phyloP scores from a whole-genome alignment of 495 filamentous ascomycete genomes.

The Parathielavia appendiculata region DNA sequence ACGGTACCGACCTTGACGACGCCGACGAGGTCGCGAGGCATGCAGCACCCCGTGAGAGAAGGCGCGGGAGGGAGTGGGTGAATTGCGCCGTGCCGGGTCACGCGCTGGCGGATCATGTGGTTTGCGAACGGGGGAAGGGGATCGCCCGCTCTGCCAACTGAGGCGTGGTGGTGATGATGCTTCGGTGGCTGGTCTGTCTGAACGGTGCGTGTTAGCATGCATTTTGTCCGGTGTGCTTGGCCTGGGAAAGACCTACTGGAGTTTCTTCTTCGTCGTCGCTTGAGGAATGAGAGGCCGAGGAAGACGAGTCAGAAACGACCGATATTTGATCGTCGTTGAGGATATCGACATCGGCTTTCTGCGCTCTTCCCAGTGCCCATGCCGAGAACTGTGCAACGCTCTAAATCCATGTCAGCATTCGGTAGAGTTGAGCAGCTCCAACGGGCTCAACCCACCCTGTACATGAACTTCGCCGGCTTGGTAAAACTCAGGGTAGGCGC shows the following conservation, averaged over 20 bases:
- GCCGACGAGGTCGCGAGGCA: constrained; percentile 62
- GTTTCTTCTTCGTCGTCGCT: constrained; percentile 34
- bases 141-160: constrained; percentile 77
- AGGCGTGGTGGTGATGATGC: constrained; percentile 17
- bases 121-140: constrained; percentile 68
- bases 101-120: constrained; percentile 86
- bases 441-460: constrained; percentile 27
- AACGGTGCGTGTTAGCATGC: background rate
- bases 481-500: constrained; percentile 88
- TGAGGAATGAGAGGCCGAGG: constrained; percentile 30
- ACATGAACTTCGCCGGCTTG: constrained; percentile 92
- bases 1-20: constrained; percentile 75
- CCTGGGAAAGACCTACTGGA: constrained; percentile 18
- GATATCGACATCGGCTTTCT: constrained; percentile 72
- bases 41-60: constrained; percentile 56
- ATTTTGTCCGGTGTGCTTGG: background rate
- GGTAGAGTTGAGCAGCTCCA: background rate
- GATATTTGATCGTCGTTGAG: constrained; percentile 71
- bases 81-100: constrained; percentile 69
- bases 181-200: background rate
- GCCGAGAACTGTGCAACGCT: constrained; percentile 87
- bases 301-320: constrained; percentile 55
- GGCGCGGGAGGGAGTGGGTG: constrained; percentile 57
- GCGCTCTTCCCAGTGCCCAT: constrained; percentile 80
- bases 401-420: constrained; percentile 30